Conservation (phyloP, 2,329 filamentous ascomycete genomes). For the Hypoxylon sp. region DNA sequence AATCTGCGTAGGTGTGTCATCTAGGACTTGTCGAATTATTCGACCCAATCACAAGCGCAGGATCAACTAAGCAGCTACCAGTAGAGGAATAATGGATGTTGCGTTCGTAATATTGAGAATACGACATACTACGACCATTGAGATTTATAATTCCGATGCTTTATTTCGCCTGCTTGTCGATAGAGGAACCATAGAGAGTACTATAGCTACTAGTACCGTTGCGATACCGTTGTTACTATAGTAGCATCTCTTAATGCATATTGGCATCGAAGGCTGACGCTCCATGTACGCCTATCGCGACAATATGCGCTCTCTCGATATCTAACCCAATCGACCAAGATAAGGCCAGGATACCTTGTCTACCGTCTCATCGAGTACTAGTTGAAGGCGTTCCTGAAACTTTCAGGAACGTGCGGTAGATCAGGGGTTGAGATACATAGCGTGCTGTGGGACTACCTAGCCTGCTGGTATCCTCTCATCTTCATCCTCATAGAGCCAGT, state of each 20-base stretch:
- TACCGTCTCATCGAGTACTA: constrained; percentile 23
- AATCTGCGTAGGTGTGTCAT: constrained; percentile 22
- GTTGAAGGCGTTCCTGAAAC: constrained; percentile 35
- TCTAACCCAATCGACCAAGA: constrained; percentile 13
- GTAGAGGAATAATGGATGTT: constrained; percentile 34
- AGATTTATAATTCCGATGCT: constrained; percentile 9
- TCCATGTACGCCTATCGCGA: neutral
- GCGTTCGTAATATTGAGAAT: constrained; percentile 33
- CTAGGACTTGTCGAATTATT: constrained; percentile 15
- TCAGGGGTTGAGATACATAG: constrained; percentile 36
- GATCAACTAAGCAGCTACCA: constrained; percentile 12
- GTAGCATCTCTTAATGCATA: neutral
- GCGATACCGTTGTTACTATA: neutral
- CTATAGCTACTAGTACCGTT: neutral
- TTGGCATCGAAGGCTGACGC: neutral
- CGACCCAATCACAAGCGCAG: constrained; percentile 28
- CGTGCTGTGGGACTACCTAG: constrained; percentile 26
- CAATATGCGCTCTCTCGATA: too few relatives aligned
- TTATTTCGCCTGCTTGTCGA: neutral
- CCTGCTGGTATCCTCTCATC: constrained; percentile 13
- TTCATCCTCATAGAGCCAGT: constrained; percentile 8
- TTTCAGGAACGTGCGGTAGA: constrained; percentile 33
- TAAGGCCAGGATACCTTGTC: constrained; percentile 24
- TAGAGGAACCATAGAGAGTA: neutral
- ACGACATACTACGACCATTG: constrained; percentile 10